Evolutionary conservation across 768 basidiomycete genomes (phyloP), one percentile per base, ranked within the genome.

Genomic region (Crepidotus variabilis): DNA sequence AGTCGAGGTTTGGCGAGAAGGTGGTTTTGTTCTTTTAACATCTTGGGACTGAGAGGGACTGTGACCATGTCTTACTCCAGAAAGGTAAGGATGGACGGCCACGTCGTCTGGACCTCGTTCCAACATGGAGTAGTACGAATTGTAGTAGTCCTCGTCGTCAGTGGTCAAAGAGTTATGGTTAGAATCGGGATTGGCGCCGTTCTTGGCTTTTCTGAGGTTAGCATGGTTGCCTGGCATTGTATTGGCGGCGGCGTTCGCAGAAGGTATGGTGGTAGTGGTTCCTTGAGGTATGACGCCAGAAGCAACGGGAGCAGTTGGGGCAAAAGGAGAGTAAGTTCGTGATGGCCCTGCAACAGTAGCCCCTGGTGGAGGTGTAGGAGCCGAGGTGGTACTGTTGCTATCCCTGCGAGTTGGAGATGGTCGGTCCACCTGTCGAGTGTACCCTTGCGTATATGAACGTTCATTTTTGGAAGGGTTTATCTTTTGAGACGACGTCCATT

Each of bases 61-160:
- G 14, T 43, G 39, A 16, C 39, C 18, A 43, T 43, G 39, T 20
- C 39, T 43, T 11, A 20, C 39, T 43, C 39, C 39, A 14, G 39
- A 49, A 20, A 21, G 47, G 22, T 22, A 23, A 6, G 20, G 21
- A 49, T 48, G 54, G 59, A 51, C n/a, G 46, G 51, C 47, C 58
- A 59, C 21, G 13, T 49, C 57, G 6, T 47, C 57, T 62, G 48
- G 36, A 43, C 39, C 39, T 43, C 39, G 39, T 20, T 43, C 39
- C 39, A 43, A 20, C n/a, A 56, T 21, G 11, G 55, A 36, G 13
- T 56, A 22, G 67, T 80, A 80, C 2, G 81, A 77, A 60, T 79
- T 73, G 61, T 79, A 80, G 57, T 78, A 79, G 43, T 81, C 81
- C 18, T 81, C 78, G 2, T 75, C 72, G 43, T 71, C 70, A 2